Conservation (phyloP, 163 green algal genomes). For the Botryococcus braunii region DNA sequence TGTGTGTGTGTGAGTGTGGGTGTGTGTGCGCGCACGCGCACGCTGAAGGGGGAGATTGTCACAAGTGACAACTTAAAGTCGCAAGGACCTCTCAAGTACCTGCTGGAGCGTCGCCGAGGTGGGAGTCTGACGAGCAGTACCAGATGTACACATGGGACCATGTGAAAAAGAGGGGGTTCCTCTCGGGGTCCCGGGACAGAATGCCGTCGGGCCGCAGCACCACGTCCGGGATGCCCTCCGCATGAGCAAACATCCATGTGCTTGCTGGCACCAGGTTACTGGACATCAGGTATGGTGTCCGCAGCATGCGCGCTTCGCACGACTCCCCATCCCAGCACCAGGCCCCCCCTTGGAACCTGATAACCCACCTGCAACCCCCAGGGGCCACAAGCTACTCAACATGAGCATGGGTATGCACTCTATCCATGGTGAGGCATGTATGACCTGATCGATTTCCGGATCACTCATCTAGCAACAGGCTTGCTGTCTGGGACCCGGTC, state of each 20-base stretch:
- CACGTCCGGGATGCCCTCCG: not conserved
- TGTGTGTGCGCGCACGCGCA: too few relatives aligned
- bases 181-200: not conserved
- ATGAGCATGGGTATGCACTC: too few relatives aligned
- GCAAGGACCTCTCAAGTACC: constrained; percentile 1
- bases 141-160: constrained; percentile 18
- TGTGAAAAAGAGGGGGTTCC: constrained; percentile 2
- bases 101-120: constrained; percentile 2
- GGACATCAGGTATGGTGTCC: constrained; percentile 6
- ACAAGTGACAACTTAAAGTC: too few relatives aligned
- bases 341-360: constrained; percentile 10
- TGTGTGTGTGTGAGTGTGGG: too few relatives aligned
- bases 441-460: too few relatives aligned
- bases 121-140: constrained; percentile 17
- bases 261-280: not conserved
- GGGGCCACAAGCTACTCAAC: too few relatives aligned
- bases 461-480: too few relatives aligned
- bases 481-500: too few relatives aligned
- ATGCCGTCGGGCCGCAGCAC: constrained; percentile 6
- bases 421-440: too few relatives aligned
- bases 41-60: too few relatives aligned
- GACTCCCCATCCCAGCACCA: constrained; percentile 8
- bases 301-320: not conserved
- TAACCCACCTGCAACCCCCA: constrained; percentile 7
- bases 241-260: not conserved